Percentiles rank a stretch among this genome's conserved stretches.
Evolutionary conservation across 768 basidiomycete species (phyloP).

Genomic region (Tulasnella calospora): DNA sequence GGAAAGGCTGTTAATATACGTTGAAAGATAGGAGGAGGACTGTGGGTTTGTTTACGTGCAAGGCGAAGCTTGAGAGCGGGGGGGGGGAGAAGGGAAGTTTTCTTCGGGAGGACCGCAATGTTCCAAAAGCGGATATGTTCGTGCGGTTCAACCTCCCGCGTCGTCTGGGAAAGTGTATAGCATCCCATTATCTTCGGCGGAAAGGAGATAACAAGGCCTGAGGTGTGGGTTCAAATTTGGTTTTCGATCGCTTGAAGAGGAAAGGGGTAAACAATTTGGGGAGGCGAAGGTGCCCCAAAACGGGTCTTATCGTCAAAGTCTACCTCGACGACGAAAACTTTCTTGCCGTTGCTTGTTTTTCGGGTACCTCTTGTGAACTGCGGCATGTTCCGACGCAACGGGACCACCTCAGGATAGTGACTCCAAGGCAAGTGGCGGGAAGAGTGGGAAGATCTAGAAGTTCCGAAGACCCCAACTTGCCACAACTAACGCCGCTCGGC

Average conservation of each 20-base stretch:
- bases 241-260: neutral
- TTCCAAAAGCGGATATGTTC: neutral
- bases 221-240: neutral
- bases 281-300: neutral
- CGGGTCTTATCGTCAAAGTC: neutral
- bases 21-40: neutral
- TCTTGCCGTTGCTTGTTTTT: neutral
- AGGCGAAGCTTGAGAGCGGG: neutral
- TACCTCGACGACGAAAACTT: neutral
- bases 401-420: neutral
- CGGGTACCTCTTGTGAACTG: neutral
- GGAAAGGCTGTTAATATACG: neutral
- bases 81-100: neutral
- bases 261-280: neutral
- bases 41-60: neutral
- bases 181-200: neutral
- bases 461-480: neutral
- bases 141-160: neutral
- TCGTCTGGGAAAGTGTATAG: neutral
- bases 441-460: too few species aligned
- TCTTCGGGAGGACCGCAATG: neutral
- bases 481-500: neutral
- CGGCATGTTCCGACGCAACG: neutral
- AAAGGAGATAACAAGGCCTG: neutral
- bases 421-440: neutral